Base-by-base conservation (phyloP, 2,329 filamentous ascomycete species). In the Akanthomyces dipterigenus region DNA sequence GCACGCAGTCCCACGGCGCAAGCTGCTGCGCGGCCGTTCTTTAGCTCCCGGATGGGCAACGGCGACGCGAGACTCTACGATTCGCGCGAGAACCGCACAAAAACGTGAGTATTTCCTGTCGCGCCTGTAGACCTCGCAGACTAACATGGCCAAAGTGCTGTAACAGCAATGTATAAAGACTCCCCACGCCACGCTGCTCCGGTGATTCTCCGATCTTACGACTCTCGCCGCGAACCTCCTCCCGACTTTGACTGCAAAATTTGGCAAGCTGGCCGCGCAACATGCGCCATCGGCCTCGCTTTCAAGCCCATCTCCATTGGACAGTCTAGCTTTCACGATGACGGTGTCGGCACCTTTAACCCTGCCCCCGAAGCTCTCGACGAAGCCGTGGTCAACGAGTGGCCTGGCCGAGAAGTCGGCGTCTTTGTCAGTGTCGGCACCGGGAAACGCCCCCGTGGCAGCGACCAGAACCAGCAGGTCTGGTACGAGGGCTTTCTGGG, bases 201-300 rank as follows among this genome's bases (percentile, higher is more conserved):
- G 2, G 88, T 88, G 9, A 75, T 98, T 63, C 79, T 99, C 60
- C 88, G 95, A 66, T 98, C 93, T 2, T 99, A 99, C 75, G 93
- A 98, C 72, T 98, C 95, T 18, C 85, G 93, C 68, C 91, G 89
- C 73, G 95, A 98, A 73, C 89, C 93, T 0, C 84, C 92, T 0
- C 90, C 93, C 2, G 93, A 97, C 73, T 93, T 91, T 64, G 90
- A 96, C 70, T 96, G 93, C 75, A 96, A 88, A 50, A 95, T 99
- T 62, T 99, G 95, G 95, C 88, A 99, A 76, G 95, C 95, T 5
- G 95, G 95, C 12, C 86, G 95, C 63, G 95, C 95, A n/a, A 99
- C 95, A 1, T 91, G 85, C 58, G 91, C 95, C 1, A 95, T 93
- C 1, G 91, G 90, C 0, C 80, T 97, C 48, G 95, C 95, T 1